phyloP scores from a whole-genome alignment of 371 early-diverging fungal species.

The Haplosporangium sp. region DNA sequence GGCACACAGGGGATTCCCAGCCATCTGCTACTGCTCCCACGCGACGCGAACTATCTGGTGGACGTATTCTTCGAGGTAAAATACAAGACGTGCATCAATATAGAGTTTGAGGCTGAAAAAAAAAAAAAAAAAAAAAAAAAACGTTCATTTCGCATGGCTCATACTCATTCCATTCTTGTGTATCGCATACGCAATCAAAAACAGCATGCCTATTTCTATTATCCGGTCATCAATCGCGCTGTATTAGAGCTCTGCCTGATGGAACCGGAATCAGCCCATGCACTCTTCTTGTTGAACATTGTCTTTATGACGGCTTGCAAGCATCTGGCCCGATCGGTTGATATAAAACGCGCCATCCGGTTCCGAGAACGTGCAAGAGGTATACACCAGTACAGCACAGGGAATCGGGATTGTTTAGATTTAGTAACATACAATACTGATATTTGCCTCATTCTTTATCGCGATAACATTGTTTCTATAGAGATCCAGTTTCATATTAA shows the following conservation, averaged over 20 bases:
- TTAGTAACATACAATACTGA: neutral
- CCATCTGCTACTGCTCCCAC: constrained; percentile 27
- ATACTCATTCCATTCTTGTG: neutral
- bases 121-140: neutral
- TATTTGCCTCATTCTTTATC: neutral
- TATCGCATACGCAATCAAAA: too few relatives aligned
- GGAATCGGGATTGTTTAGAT: too few relatives aligned
- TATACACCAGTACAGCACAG: neutral
- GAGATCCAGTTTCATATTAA: constrained; percentile 25
- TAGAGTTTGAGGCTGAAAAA: neutral
- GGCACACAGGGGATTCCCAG: constrained; percentile 18
- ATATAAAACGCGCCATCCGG: constrained; percentile 39
- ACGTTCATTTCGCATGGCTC: too few relatives aligned
- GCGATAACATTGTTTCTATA: neutral
- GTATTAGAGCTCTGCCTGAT: constrained; percentile 28
- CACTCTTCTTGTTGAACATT: constrained; percentile 27
- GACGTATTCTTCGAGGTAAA: constrained; percentile 47
- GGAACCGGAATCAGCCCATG: constrained; percentile 37
- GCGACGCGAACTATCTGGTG: constrained; percentile 36
- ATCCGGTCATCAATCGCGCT: constrained; percentile 35
- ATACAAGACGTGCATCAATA: neutral
- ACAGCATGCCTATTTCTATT: constrained; percentile 34
- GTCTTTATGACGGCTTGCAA: constrained; percentile 51
- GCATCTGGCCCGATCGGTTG: constrained; percentile 24
- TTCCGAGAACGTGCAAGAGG: constrained; percentile 47